Base-by-base conservation (phyloP, 345 rosid species). In the Pelargonium nanum region DNA sequence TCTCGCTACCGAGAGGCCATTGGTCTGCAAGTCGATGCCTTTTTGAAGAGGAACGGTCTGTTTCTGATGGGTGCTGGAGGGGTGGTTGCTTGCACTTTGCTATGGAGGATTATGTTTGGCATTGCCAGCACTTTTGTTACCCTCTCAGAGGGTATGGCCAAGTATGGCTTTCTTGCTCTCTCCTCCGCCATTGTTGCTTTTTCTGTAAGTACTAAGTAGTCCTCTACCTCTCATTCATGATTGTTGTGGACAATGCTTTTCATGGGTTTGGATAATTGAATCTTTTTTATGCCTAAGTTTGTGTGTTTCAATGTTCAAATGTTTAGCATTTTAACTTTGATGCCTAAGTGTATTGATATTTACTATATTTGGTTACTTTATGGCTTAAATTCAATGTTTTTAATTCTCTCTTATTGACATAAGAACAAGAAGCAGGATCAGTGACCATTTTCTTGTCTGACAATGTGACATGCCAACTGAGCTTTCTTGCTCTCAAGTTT, bases 91-190 rank as follows among this genome's bases (percentile, higher is more conserved):
- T 87, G 94, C 74, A 78, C 74, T 58, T 74, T 89, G 73, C 70
- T 86, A 20, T 91, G 98, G 96, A 83, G 90, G 85, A 64, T 88
- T 63, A 86, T 88, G 95, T 91, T 82, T 66, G 97, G 94, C 2
- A 74, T 89, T 74, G 97, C 99, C 56, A 89, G 62, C 61, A 77
- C 96, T 32, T 85, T 85, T 63, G 81, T 85, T 56, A 86, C 91
- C 55, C 80, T 92, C 58, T 92, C 94, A 16, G 97, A 89, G 65
- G 96, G 96, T 62, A 78, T 92, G 91, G 85, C 95, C 34, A 87
- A 92, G 83, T 92, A 85, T 23, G 97, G 91, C 15, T 87, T 89
- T 68, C 91, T 92, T 44, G 97, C 97, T 17, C 91, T 89, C 68
- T 93, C 99, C 2, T 67, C 91, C n/a, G 95, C 99, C 60, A 74